These are phyloP conservation scores for Teunomyces gatunensis DNA, from an alignment of 805 yeast genomes.

Conservation along the genomic window DNA sequence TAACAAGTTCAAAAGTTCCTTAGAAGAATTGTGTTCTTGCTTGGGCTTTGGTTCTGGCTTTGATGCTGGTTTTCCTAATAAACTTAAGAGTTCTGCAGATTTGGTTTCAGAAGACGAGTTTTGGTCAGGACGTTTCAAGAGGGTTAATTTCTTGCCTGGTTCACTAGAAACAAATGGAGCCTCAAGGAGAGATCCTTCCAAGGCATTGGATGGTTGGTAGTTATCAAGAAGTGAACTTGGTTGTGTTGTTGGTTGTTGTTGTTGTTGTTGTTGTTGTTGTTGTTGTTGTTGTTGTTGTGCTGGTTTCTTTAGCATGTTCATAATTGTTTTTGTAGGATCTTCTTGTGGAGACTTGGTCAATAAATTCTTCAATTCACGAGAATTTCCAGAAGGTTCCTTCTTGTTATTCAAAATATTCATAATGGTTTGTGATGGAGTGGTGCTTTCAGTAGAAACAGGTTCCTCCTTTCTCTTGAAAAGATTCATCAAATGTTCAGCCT, in stretches of 20 bases:
- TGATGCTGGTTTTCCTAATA: slow-evolving; percentile 7
- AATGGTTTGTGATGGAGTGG: slow-evolving; percentile 5
- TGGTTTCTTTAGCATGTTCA: background rate
- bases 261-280: background rate
- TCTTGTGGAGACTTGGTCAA: slow-evolving; percentile 52
- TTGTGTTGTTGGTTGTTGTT: background rate
- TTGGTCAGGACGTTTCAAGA: slow-evolving; percentile 23
- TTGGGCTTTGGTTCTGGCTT: slow-evolving; percentile 2
- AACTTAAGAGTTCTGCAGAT: slow-evolving; percentile 13
- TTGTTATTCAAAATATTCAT: slow-evolving; percentile 8
- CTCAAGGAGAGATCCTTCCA: slow-evolving; percentile 21
- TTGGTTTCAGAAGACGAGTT: background rate
- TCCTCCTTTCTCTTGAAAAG: slow-evolving; percentile 21
- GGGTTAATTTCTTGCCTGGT: slow-evolving; percentile 25
- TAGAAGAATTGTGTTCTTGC: slow-evolving; percentile 2
- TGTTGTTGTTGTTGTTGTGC: background rate
- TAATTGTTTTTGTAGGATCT: slow-evolving; percentile 33
- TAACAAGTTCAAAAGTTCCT: slow-evolving; percentile 6
- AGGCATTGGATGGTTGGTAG: slow-evolving; percentile 23
- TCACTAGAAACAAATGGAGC: slow-evolving; percentile 6
- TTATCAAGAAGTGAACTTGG: background rate
- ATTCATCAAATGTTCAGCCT: slow-evolving; percentile 29
- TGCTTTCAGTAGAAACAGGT: background rate
- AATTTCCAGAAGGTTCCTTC: slow-evolving; percentile 5
- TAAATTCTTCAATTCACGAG: slow-evolving; percentile 46